Percentiles rank a stretch among this genome's conserved stretches.
Conservation (phyloP, 768 basidiomycete species). For the Auricularia sp. region DNA sequence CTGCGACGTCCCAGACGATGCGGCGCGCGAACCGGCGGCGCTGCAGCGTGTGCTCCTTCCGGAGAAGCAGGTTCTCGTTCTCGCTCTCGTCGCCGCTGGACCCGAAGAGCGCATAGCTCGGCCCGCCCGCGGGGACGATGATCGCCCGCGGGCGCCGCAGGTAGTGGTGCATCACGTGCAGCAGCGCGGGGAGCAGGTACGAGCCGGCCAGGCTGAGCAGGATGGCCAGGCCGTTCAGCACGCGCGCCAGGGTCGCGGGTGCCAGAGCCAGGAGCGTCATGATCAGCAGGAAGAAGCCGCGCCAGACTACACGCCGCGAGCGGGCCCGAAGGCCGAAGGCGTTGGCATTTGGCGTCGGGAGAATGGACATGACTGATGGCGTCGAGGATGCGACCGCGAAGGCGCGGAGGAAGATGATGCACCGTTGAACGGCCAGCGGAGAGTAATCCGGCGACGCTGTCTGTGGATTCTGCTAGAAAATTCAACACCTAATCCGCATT, state of each 20-base stretch:
- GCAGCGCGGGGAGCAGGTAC: slow-evolving; percentile 35
- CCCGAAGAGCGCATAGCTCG: slow-evolving; percentile 16
- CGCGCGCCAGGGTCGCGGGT: neutral
- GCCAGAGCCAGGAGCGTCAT: slow-evolving; percentile 8
- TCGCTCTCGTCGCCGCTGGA: slow-evolving; percentile 38
- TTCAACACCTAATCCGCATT: slow-evolving; percentile 7
- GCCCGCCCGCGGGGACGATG: slow-evolving; percentile 46
- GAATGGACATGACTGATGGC: slow-evolving; percentile 26
- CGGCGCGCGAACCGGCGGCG: slow-evolving; percentile 58
- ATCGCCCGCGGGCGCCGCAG: slow-evolving; percentile 79
- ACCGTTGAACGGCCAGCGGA: slow-evolving; percentile 49
- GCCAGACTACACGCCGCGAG: slow-evolving; percentile 10
- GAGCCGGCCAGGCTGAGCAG: neutral
- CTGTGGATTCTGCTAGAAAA: slow-evolving; percentile 20
- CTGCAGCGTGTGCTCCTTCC: slow-evolving; percentile 82
- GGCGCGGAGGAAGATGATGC: slow-evolving; percentile 28
- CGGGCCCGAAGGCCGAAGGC: slow-evolving; percentile 40
- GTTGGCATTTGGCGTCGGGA: slow-evolving; percentile 32
- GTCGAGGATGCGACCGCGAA: slow-evolving; percentile 38
- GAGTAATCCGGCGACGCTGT: slow-evolving; percentile 37
- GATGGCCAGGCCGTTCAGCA: neutral
- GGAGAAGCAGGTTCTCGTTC: slow-evolving; percentile 48
- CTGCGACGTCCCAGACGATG: slow-evolving; percentile 74
- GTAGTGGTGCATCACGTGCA: slow-evolving; percentile 76
- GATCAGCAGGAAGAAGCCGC: slow-evolving; percentile 59